Evolutionary conservation across 2,329 filamentous ascomycete genomes (phyloP), one percentile per base, ranked within the genome.

Genomic region (Endothia cerciana): DNA sequence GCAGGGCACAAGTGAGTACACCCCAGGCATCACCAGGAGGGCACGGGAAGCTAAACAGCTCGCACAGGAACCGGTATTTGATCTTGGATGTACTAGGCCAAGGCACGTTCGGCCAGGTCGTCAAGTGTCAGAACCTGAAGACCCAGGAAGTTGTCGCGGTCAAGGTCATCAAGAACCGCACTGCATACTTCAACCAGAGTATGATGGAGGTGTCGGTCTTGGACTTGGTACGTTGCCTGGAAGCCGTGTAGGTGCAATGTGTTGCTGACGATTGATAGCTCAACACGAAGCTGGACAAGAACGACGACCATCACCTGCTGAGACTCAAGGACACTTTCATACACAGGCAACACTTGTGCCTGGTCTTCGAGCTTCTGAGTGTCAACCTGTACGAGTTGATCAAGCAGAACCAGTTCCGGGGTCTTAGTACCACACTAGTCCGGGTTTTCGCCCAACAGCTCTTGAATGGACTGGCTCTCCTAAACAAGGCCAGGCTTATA

Each of bases 121-220:
- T 99, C 68, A 99, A 99, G 78, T 99, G 95, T 76, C 95, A 99
- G 78, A 99, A 99, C 73, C 80, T 99, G 73, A 97, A 97, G 81
- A 98, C 95, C 0, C 94, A 97, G 77, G 95, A 99, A 79, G 95
- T 99, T 47, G 95, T 99, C 55, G 95, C 95, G 3, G 95, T 99
- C 71, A 99, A 99, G 80, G 95, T 99, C 63, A 95, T 99, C 81
- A 99, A 99, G 81, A 99, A 99, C 79, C 90, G 94, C 73, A 99
- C 95, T 1, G 95, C 95, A 45, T 99, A 99, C 78, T 99, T 99
- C 82, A 99, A 99, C 76, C 95, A 99, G 79, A 98, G 95, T 78
- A 99, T 99, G 95, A 99, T 99, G 95, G 95, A 99, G 77, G 95
- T 99, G 40, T 99, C 95, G 1, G 95, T 99, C 30, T 84, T 99